Evolutionary conservation across 1,284 basidiomycete species (phyloP), one percentile per base, ranked within the genome.

Genomic region (Pholiota adiposa): DNA sequence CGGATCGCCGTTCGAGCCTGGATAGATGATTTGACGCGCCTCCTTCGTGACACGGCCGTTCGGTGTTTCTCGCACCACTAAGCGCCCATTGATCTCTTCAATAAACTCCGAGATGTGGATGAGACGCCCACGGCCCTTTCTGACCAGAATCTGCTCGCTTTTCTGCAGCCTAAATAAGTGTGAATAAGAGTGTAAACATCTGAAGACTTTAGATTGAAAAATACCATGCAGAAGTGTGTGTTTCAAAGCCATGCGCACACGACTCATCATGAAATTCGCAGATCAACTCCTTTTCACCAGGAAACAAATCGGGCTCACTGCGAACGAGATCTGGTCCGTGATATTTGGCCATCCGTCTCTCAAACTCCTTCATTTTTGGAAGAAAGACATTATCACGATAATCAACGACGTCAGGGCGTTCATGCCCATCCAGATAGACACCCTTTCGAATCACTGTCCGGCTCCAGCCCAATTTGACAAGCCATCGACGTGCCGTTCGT

Each of bases 401-500:
- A 27, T 62, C 49, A 9, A 71, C 64, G 41, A 72, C 66, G 66
- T 72, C 68, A 11, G 59, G 59, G 12, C 63, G 43, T 51, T 71
- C 69, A 61, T 72, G 70, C 8, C 67, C 67, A 68, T 72, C 67
- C 58, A 61, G 70, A 67, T 72, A 71, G 18, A 72, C 19, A 6
- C 38, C 65, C 54, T 71, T 71, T 56, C 71, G 50, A 1, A 74
- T 21, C 0, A 66, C n/a, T n/a, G 68, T 71, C 3, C 46, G 48
- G 14, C 56, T 21, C 64, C 66, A 74, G 1, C 72, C 72, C 21
- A 75, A 61, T 55, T 67, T 70, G 14, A 70, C 54, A 0, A 76
- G 60, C 75, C 75, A 77, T 6, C 66, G 64, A 6, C 62, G 58
- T 29, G 73, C 72, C 21, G 72, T 76, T 0, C 65, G 51, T 12